Conservation (phyloP, 2,329 filamentous ascomycete genomes). For the Cladosporium austrohemisphaericum region DNA sequence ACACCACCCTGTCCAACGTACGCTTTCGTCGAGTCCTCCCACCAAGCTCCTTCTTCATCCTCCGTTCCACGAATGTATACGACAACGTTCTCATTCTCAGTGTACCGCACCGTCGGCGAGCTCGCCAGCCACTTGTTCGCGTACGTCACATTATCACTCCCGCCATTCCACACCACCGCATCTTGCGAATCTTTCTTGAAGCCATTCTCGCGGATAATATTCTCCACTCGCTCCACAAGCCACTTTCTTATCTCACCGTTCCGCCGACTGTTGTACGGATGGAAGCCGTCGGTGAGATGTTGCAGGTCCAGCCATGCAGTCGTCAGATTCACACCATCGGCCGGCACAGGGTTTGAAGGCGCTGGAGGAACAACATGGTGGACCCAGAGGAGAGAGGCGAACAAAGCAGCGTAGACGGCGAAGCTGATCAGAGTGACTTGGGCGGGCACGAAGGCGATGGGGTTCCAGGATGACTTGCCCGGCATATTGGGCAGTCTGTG, state of each 20-base stretch:
- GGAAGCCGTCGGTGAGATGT: conserved; percentile 68
- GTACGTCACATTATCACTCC: conserved; percentile 62
- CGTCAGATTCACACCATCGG: conserved; percentile 69
- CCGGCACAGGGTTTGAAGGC: conserved; percentile 52
- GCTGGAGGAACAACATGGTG: conserved; percentile 65
- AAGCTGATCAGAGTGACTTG: conserved; percentile 79
- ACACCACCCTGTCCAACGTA: conserved; percentile 62
- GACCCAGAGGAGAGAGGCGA: conserved; percentile 67
- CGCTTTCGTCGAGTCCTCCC: conserved; percentile 44
- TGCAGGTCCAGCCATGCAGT: conserved; percentile 85
- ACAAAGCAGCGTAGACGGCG: conserved; percentile 70
- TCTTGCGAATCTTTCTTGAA: conserved; percentile 1
- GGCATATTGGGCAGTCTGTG: conserved; percentile 10
- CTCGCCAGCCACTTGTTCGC: conserved; percentile 23
- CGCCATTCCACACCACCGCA: conserved; percentile 12
- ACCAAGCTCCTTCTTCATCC: conserved; percentile 69
- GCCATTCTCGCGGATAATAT: conserved; percentile 63
- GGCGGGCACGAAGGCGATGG: conserved; percentile 71
- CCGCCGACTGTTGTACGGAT: conserved; percentile 81
- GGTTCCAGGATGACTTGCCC: conserved; percentile 31
- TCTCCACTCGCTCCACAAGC: conserved; percentile 66
- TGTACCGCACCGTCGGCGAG: conserved; percentile 59
- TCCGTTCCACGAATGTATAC: conserved; percentile 85
- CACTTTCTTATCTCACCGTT: conserved; percentile 80
- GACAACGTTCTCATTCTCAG: conserved; percentile 88